These are phyloP conservation scores for Teratosphaeria gauchensis DNA, from an alignment of 2,329 filamentous ascomycete genomes.

Conservation along the genomic window DNA sequence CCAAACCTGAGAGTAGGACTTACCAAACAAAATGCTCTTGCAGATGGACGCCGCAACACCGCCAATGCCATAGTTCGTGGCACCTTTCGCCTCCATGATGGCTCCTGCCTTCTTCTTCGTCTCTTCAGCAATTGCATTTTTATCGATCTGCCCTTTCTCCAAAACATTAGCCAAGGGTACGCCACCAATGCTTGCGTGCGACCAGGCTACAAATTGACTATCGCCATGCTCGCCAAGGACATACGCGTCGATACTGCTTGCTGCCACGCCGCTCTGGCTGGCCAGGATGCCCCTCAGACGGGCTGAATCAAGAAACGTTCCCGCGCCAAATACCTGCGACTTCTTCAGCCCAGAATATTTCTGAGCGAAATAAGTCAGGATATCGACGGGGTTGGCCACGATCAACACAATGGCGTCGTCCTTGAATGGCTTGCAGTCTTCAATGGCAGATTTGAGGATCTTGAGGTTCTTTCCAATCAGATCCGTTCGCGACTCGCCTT, in stretches of 20 bases:
- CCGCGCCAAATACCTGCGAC: conserved; percentile 43
- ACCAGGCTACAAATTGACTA: conserved; percentile 41
- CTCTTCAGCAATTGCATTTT: conserved; percentile 31
- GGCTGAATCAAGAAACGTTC: conserved; percentile 45
- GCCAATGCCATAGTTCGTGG: conserved; percentile 43
- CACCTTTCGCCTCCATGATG: conserved; percentile 43
- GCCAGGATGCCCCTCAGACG: conserved; percentile 39
- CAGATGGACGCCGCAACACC: conserved; percentile 41
- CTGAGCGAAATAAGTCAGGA: conserved; percentile 43
- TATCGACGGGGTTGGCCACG: conserved; percentile 47
- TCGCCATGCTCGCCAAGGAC: conserved; percentile 43
- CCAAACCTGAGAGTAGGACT: not conserved
- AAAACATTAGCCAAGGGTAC: conserved; percentile 30
- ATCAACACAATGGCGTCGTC: conserved; percentile 41
- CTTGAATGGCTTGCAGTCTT: conserved; percentile 40
- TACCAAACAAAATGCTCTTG: conserved; percentile 38
- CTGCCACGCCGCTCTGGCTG: conserved; percentile 28
- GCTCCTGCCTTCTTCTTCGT: conserved; percentile 39
- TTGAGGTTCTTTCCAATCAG: conserved; percentile 40
- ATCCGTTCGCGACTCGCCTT: conserved; percentile 38
- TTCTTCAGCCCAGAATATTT: conserved; percentile 39
- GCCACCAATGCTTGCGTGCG: conserved; percentile 31
- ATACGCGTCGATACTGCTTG: conserved; percentile 33
- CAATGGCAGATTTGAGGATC: conserved; percentile 40
- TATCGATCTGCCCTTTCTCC: conserved; percentile 25